phyloP scores from a whole-genome alignment of 352 stramenopile species.

The Phytophthora aleatoria region DNA sequence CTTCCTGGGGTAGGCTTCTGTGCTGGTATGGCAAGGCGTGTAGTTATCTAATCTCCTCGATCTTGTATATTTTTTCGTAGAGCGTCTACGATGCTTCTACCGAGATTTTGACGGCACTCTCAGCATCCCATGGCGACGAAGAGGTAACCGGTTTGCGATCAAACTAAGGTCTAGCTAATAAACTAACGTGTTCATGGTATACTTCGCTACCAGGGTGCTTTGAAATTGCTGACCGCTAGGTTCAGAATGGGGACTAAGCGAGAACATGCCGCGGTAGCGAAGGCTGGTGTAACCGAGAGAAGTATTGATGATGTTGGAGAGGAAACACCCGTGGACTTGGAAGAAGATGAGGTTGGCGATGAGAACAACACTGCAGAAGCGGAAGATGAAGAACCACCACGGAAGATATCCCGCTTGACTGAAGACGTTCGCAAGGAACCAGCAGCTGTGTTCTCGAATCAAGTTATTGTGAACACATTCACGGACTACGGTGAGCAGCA shows the following conservation, averaged over 20 bases:
- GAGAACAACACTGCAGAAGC: not conserved
- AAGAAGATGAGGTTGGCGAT: constrained; percentile 15
- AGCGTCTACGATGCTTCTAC: constrained; percentile 10
- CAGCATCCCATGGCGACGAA: constrained; percentile 16
- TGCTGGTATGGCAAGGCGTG: not conserved
- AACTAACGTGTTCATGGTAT: not conserved
- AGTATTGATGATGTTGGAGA: not conserved
- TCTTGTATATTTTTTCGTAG: constrained; percentile 1
- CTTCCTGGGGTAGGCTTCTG: constrained; percentile 13
- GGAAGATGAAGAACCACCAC: constrained; percentile 19
- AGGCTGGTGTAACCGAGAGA: not conserved
- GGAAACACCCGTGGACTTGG: constrained; percentile 1
- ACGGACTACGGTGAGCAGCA: constrained; percentile 4
- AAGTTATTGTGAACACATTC: constrained; percentile 34
- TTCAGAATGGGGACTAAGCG: constrained; percentile 14
- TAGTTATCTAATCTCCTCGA: not conserved
- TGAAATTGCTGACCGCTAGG: constrained; percentile 6
- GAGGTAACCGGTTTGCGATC: not conserved
- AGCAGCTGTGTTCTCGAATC: constrained; percentile 46
- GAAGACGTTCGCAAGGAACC: constrained; percentile 47
- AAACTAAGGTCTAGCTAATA: not conserved
- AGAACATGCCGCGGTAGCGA: constrained; percentile 2
- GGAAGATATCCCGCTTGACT: constrained; percentile 44
- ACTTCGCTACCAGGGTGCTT: constrained; percentile 1
- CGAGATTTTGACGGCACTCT: constrained; percentile 6